Evolutionary conservation across 2,329 filamentous ascomycete genomes (phyloP).

Genomic region (Onygenales sp.): DNA sequence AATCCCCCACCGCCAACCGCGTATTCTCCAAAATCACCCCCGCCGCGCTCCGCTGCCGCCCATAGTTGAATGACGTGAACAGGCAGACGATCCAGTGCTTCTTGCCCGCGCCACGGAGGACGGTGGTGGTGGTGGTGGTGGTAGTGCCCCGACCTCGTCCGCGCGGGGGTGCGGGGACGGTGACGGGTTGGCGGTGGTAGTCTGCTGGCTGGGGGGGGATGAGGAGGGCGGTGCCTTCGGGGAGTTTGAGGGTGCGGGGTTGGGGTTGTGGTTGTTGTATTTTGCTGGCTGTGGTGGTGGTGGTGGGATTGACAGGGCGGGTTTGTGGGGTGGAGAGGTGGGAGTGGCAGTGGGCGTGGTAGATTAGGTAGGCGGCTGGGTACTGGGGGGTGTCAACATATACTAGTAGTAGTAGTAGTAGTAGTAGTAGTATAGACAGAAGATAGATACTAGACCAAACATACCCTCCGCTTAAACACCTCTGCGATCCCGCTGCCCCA

Average conservation of each 20-base stretch:
- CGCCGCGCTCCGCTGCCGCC: constrained; percentile 29
- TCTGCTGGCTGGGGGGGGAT: constrained; percentile 41
- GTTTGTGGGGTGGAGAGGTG: constrained; percentile 10
- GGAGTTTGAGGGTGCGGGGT: constrained; percentile 14
- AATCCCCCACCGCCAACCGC: constrained; percentile 36
- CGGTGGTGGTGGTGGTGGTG: not conserved
- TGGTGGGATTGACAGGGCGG: not conserved
- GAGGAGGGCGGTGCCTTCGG: constrained; percentile 42
- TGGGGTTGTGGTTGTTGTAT: not conserved
- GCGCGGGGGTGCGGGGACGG: not conserved
- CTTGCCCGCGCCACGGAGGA: constrained; percentile 10
- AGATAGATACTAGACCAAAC: not conserved
- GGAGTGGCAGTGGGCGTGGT: constrained; percentile 39
- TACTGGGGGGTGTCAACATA: constrained; percentile 27
- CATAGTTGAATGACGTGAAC: constrained; percentile 46
- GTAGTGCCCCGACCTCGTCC: not conserved
- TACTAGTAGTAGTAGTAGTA: not conserved
- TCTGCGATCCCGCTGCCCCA: constrained; percentile 53
- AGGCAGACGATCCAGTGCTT: constrained; percentile 50
- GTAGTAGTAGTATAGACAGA: not conserved
- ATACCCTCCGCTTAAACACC: constrained; percentile 36
- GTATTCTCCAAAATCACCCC: constrained; percentile 42
- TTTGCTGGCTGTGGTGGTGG: not conserved
- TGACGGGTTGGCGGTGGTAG: constrained; percentile 5
- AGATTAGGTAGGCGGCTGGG: constrained; percentile 40